Evolutionary conservation across 306 rosid species (phyloP).

Genomic region (Sicyos edulis): DNA sequence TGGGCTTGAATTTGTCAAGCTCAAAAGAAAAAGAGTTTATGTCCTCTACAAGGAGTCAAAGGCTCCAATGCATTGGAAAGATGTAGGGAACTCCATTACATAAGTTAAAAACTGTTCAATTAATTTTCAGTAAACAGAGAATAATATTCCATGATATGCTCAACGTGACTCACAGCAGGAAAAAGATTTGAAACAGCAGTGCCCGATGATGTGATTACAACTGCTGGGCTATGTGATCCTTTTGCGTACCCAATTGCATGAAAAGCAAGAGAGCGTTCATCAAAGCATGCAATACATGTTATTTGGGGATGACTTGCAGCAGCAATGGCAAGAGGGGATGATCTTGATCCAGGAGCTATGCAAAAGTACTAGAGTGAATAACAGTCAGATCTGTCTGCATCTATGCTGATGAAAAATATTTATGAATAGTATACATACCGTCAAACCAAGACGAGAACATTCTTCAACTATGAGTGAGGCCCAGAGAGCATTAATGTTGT

Average conservation of each 20-base stretch:
- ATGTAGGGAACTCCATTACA: neutral
- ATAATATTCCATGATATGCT: neutral
- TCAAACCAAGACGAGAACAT: constrained; percentile 89
- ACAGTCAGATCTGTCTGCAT: constrained; percentile 34
- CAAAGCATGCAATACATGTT: constrained; percentile 77
- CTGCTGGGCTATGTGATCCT: constrained; percentile 88
- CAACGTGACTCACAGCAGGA: constrained; percentile 76
- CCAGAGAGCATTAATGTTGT: constrained; percentile 84
- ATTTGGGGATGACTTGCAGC: constrained; percentile 72
- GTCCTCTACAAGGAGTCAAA: constrained; percentile 1
- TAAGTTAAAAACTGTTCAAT: neutral
- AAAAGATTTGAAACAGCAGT: constrained; percentile 96
- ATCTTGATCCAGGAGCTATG: constrained; percentile 96
- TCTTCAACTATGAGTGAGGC: constrained; percentile 90
- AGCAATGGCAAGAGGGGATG: constrained; percentile 97
- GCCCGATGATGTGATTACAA: constrained; percentile 88
- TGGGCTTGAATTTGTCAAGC: constrained; percentile 17
- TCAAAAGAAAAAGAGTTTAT: constrained; percentile 1
- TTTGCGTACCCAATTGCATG: constrained; percentile 95
- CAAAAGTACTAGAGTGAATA: constrained; percentile 77
- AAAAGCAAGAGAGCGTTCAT: constrained; percentile 94
- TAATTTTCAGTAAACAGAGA: constrained; percentile 1
- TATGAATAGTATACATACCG: constrained; percentile 48
- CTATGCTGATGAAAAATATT: constrained; percentile 18
- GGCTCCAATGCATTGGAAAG: constrained; percentile 6